Percentiles rank a stretch among this genome's conserved stretches.
Evolutionary conservation across 2,329 filamentous ascomycete genomes (phyloP).

Genomic region (Bipolaris oryzae): DNA sequence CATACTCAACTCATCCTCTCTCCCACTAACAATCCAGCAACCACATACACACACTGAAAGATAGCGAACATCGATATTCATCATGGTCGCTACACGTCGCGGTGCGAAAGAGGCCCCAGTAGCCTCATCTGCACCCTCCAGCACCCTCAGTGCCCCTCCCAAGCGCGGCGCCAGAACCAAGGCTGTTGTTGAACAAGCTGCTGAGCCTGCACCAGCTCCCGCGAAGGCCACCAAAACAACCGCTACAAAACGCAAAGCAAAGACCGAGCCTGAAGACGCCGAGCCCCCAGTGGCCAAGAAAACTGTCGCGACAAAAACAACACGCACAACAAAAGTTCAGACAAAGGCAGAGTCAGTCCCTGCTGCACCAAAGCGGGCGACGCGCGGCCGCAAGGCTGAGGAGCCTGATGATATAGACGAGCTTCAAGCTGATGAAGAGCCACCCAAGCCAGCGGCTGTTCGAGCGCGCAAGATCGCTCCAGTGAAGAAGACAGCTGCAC

Average conservation of each 20-base stretch:
- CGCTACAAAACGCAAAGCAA: constrained; percentile 28
- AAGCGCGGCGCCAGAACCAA: constrained; percentile 41
- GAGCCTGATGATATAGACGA: constrained; percentile 20
- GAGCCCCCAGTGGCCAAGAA: constrained; percentile 26
- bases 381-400: constrained; percentile 31
- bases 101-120: constrained; percentile 35
- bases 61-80: constrained; percentile 25
- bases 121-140: constrained; percentile 28
- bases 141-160: constrained; percentile 41
- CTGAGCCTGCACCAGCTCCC: constrained; percentile 23
- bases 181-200: constrained; percentile 28
- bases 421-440: constrained; percentile 19
- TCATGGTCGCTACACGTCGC: constrained; percentile 43
- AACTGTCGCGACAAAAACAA: constrained; percentile 27
- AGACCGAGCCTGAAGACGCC: constrained; percentile 25
- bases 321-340: constrained; percentile 30
- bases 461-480: constrained; percentile 28
- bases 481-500: constrained; percentile 22
- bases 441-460: constrained; percentile 24
- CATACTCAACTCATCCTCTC: constrained; percentile 18
- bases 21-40: constrained; percentile 12
- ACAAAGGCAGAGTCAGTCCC: constrained; percentile 22
- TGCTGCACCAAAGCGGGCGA: constrained; percentile 32
- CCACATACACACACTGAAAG: constrained; percentile 16
- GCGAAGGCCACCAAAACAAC: constrained; percentile 30